Evolutionary conservation across 495 filamentous ascomycete genomes (phyloP).

Genomic region (Rostrohypoxylon terebratum): DNA sequence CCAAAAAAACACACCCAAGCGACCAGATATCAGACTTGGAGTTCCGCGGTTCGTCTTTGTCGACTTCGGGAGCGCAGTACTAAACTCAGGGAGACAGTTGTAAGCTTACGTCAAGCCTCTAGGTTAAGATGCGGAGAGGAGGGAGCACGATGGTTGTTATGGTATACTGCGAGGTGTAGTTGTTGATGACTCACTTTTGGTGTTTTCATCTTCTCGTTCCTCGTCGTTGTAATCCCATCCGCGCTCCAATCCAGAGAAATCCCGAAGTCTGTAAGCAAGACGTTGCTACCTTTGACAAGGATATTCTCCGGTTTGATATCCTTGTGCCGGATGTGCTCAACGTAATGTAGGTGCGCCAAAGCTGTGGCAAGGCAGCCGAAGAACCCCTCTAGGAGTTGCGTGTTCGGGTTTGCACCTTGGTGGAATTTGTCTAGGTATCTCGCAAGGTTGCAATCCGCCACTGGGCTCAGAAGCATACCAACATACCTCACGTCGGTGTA

Average conservation of each 20-base stretch:
- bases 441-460: neutral
- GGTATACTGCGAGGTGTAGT: neutral
- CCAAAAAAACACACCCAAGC: neutral
- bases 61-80: constrained; percentile 1
- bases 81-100: neutral
- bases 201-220: neutral
- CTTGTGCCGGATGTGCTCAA: neutral
- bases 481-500: neutral
- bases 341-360: neutral
- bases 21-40: neutral
- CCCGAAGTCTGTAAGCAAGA: neutral
- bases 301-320: neutral
- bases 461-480: neutral
- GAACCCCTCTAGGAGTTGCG: neutral
- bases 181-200: neutral
- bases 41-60: neutral
- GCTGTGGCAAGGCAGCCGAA: neutral
- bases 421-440: neutral
- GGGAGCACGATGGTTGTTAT: neutral
- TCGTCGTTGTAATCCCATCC: neutral
- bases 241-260: neutral
- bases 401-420: neutral
- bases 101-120: neutral
- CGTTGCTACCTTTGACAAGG: neutral
- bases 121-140: neutral